A percentile compares a stretch with the other conserved stretches of the same genome.
Conservation (phyloP, 106 monocot genomes). For the Phalaenopsis equestris region DNA sequence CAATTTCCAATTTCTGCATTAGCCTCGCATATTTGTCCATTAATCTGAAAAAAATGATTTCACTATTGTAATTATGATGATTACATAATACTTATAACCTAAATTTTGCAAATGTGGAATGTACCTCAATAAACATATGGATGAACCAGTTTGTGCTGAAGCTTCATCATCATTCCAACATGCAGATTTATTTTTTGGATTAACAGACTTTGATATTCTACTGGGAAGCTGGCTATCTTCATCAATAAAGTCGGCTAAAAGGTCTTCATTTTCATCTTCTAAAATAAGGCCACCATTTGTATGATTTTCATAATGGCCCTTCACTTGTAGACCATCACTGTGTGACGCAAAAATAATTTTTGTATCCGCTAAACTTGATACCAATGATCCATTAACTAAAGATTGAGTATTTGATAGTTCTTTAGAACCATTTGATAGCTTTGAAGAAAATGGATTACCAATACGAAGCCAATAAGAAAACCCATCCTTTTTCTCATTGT, state of each 20-base stretch:
- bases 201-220: slow-evolving; percentile 52
- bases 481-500: slow-evolving; percentile 47
- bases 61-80: background rate
- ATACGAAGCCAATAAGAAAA: slow-evolving; percentile 71
- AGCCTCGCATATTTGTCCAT: slow-evolving; percentile 99
- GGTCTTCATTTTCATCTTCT: slow-evolving; percentile 96
- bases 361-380: slow-evolving; percentile 27
- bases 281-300: slow-evolving; percentile 28
- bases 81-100: background rate
- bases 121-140: slow-evolving; percentile 83
- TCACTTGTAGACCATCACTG: slow-evolving; percentile 21
- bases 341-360: slow-evolving; percentile 23
- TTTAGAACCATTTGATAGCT: slow-evolving; percentile 31
- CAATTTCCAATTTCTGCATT: slow-evolving; percentile 93
- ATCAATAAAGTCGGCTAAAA: slow-evolving; percentile 97
- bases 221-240: slow-evolving; percentile 98
- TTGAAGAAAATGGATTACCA: slow-evolving; percentile 65
- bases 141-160: slow-evolving; percentile 84
- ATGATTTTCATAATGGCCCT: slow-evolving; percentile 16
- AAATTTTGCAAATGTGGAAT: background rate
- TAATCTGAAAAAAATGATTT: slow-evolving; percentile 50
- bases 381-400: slow-evolving; percentile 26
- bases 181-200: slow-evolving; percentile 24
- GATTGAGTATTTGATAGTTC: slow-evolving; percentile 33
- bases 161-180: slow-evolving; percentile 69